Base-by-base conservation (phyloP, 2,329 filamentous ascomycete species). In the Talaromyces sp. region DNA sequence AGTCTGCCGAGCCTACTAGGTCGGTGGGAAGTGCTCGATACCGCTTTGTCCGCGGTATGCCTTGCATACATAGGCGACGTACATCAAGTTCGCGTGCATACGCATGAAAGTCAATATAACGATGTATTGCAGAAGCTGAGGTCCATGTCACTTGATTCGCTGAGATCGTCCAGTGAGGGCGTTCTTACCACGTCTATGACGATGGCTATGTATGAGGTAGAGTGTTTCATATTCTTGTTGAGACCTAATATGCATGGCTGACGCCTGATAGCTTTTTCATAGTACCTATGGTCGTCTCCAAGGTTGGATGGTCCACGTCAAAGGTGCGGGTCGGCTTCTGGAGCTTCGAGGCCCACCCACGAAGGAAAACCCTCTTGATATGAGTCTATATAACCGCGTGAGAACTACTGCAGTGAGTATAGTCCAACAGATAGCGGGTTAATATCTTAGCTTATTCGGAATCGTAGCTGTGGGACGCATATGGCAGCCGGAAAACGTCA, bases 201-300 rank as follows among this genome's bases (percentile, higher is more conserved):
- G 5, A 66, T 66, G 64, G 64, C 64, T 33, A 62, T 66, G 64
- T 66, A 66, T 59, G 64, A 66, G 64, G 64, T 66, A 52, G 13
- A 47, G 35, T 31, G 14, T 22, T 39, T 19, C 13, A 19, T 13
- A 22, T 24, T 19, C 16, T 43, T 3, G 3, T 19, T 14, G 16
- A 31, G 22, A 19, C 6, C 19, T 16, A 19, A 37, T n/a, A 49
- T 33, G 52, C 22, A 33, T 59, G 37, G 39, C 61, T 63, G 22
- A 63, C 22, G 19, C 37, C 11, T 19, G 2, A 6, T 14, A 66
- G 64, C 52, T 66, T n/a, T 66, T 66, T 27, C 64, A 62, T 27
- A 62, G 64, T 45, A 62, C 64, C 49, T 66, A 66, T 45, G 24
- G 54, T 16, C 59, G 50, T 22, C 33, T 66, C 22, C 59, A 66